phyloP scores from a whole-genome alignment of 495 filamentous ascomycete species.

The Durotheca rogersii region DNA sequence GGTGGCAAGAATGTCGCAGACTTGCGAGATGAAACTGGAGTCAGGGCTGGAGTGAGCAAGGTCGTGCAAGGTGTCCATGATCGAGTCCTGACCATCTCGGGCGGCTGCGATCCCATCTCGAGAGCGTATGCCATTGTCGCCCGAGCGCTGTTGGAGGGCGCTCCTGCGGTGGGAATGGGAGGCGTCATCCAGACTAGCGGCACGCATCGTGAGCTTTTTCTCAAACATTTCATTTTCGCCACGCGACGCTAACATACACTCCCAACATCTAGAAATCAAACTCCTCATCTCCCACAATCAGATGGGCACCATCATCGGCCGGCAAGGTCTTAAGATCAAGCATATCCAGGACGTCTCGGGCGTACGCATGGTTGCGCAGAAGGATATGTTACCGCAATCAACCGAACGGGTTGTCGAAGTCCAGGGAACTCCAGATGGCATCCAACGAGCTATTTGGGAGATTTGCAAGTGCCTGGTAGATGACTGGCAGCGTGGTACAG shows the following conservation, averaged over 20 bases:
- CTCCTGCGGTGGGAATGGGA: slow-evolving; percentile 92
- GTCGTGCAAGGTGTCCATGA: slow-evolving; percentile 97
- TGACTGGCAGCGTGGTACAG: slow-evolving; percentile 93
- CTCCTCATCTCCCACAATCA: slow-evolving; percentile 98
- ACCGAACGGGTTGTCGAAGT: slow-evolving; percentile 99
- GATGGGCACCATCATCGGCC: slow-evolving; percentile 98
- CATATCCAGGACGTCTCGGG: slow-evolving; percentile 96
- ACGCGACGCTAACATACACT: slow-evolving; percentile 23
- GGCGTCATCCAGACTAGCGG: slow-evolving; percentile 79
- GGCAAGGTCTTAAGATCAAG: slow-evolving; percentile 96
- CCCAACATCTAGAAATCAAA: slow-evolving; percentile 69
- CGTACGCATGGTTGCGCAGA: slow-evolving; percentile 97
- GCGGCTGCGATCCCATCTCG: slow-evolving; percentile 78
- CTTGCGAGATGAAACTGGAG: slow-evolving; percentile 92
- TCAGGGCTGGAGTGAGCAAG: slow-evolving; percentile 97
- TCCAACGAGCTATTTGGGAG: slow-evolving; percentile 95
- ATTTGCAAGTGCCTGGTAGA: slow-evolving; percentile 98
- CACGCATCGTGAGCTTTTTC: slow-evolving; percentile 78
- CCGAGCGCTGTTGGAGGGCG: slow-evolving; percentile 85
- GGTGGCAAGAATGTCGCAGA: slow-evolving; percentile 98
- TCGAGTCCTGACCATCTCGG: slow-evolving; percentile 92
- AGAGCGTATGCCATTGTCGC: slow-evolving; percentile 93
- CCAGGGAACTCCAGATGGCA: slow-evolving; percentile 86
- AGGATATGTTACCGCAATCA: slow-evolving; percentile 98
- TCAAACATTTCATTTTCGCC: background rate